These are phyloP conservation scores for Trypanosoma mega DNA, from an alignment of 208 protist species.

Conservation along the genomic window DNA sequence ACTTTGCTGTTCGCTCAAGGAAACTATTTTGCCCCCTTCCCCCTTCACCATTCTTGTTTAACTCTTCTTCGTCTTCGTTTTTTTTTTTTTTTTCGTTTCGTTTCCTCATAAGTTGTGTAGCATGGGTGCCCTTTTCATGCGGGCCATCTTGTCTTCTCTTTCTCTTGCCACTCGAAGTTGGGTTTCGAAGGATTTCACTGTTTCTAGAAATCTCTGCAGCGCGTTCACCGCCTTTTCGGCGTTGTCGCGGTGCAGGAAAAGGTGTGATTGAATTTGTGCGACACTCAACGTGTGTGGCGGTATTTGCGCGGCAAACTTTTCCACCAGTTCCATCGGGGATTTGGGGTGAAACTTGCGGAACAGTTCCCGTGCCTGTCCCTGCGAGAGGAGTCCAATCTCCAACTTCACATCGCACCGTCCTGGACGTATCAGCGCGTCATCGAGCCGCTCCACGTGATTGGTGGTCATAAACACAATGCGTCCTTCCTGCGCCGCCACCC, in stretches of 20 bases:
- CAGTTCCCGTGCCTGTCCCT: slow-evolving; percentile 69
- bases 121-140: slow-evolving; percentile 21
- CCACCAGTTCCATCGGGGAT: slow-evolving; percentile 25
- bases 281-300: slow-evolving; percentile 57
- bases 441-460: slow-evolving; percentile 94
- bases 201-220: slow-evolving; percentile 44
- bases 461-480: slow-evolving; percentile 97
- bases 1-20: no score
- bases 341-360: slow-evolving; percentile 89
- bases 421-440: slow-evolving; percentile 93
- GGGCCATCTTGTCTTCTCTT: slow-evolving; percentile 32
- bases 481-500: slow-evolving; percentile 94
- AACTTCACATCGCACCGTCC: slow-evolving; percentile 94
- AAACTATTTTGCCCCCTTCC: no score
- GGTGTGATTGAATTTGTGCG: slow-evolving; percentile 92
- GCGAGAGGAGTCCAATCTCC: slow-evolving; percentile 71
- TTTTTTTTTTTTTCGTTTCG: neutral
- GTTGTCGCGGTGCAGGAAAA: slow-evolving; percentile 89
- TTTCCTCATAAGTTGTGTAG: slow-evolving; percentile 12
- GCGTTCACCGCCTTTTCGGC: slow-evolving; percentile 46
- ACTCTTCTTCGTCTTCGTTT: neutral
- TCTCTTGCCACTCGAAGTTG: slow-evolving; percentile 43
- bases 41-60: no score
- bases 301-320: slow-evolving; percentile 44
- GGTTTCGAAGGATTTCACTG: slow-evolving; percentile 48